These are phyloP conservation scores for Purshia tridentata DNA, from an alignment of 306 rosid species.

Conservation along the genomic window DNA sequence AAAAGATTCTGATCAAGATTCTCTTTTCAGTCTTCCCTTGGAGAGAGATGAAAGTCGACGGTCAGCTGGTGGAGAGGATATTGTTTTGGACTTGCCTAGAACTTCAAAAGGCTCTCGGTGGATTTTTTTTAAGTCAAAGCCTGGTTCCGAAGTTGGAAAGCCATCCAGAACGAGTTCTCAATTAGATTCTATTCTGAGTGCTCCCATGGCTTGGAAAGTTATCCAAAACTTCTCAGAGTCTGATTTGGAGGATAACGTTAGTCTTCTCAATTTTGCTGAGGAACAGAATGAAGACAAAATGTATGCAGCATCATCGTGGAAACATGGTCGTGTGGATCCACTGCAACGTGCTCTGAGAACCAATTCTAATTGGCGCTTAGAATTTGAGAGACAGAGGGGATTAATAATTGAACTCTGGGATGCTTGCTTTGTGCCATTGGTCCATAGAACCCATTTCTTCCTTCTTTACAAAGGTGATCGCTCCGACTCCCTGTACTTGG, in stretches of 20 bases:
- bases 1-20: constrained; percentile 22
- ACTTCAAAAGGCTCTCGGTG: constrained; percentile 14
- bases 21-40: constrained; percentile 10
- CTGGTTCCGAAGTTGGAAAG: not conserved
- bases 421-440: constrained; percentile 66
- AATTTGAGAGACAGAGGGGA: constrained; percentile 62
- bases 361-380: constrained; percentile 25
- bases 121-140: constrained; percentile 23
- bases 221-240: constrained; percentile 16
- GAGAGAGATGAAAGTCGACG: constrained; percentile 7
- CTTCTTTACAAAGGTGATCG: constrained; percentile 77
- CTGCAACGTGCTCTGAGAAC: constrained; percentile 9
- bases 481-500: constrained; percentile 70
- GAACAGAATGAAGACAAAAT: constrained; percentile 25
- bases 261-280: constrained; percentile 52
- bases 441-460: constrained; percentile 78
- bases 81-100: constrained; percentile 9
- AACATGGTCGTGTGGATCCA: constrained; percentile 16
- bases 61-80: not conserved
- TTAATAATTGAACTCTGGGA: constrained; percentile 77
- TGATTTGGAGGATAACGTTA: constrained; percentile 59
- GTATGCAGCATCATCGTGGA: constrained; percentile 21
- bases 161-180: constrained; percentile 7
- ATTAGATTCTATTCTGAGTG: constrained; percentile 23
- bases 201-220: constrained; percentile 24